These are phyloP conservation scores for Kwoniella europaea DNA, from an alignment of 768 basidiomycete genomes.

Conservation along the genomic window DNA sequence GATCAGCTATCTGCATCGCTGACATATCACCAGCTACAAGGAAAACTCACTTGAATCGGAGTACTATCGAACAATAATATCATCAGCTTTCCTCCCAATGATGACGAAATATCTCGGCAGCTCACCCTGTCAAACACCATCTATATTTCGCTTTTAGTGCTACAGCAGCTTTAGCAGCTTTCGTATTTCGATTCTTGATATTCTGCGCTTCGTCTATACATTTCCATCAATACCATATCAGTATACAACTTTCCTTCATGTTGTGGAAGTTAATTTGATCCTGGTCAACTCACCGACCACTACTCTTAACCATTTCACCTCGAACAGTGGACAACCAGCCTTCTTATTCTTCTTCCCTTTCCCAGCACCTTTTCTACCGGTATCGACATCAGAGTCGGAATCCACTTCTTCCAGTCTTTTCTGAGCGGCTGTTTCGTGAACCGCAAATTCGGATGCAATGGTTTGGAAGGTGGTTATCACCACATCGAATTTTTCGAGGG, in stretches of 20 bases:
- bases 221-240: not conserved
- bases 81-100: not conserved
- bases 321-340: slow-evolving; percentile 67
- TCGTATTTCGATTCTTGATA: slow-evolving; percentile 83
- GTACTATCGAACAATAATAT: slow-evolving; percentile 40
- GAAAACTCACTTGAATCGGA: slow-evolving; percentile 52
- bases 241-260: not conserved
- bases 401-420: slow-evolving; percentile 59
- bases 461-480: slow-evolving; percentile 83
- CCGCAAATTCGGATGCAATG: slow-evolving; percentile 77
- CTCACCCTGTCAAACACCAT: slow-evolving; percentile 79
- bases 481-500: slow-evolving; percentile 58
- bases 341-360: slow-evolving; percentile 59
- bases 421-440: slow-evolving; percentile 60
- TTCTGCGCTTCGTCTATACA: slow-evolving; percentile 84
- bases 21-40: no score
- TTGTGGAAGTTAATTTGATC: not conserved
- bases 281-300: slow-evolving; percentile 70
- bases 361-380: slow-evolving; percentile 61
- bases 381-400: slow-evolving; percentile 60
- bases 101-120: no score
- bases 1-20: not conserved
- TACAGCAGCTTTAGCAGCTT: slow-evolving; percentile 76
- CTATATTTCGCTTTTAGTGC: slow-evolving; percentile 76
- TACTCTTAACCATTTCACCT: slow-evolving; percentile 79